Conservation (phyloP, 768 basidiomycete genomes). For the Russula brevipes region DNA sequence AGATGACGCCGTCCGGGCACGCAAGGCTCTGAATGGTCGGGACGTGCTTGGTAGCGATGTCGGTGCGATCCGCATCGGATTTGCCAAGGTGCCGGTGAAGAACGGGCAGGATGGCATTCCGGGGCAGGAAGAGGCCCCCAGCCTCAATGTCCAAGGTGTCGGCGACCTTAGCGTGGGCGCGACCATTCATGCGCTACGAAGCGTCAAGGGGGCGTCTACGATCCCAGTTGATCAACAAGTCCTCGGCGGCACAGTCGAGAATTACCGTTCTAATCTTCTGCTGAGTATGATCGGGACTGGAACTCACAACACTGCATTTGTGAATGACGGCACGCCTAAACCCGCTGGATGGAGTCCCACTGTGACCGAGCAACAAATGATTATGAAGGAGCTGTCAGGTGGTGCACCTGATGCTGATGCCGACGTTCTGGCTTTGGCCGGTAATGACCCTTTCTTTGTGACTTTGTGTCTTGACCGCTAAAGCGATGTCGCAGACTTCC, state of each 20-base stretch:
- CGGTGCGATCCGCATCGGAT: slow-evolving; percentile 94
- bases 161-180: slow-evolving; percentile 83
- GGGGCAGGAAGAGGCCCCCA: slow-evolving; percentile 57
- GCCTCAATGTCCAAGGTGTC: slow-evolving; percentile 69
- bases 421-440: slow-evolving; percentile 80
- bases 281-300: slow-evolving; percentile 84
- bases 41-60: slow-evolving; percentile 96
- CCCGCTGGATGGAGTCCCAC: slow-evolving; percentile 63
- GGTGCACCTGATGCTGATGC: slow-evolving; percentile 73
- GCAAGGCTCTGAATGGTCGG: slow-evolving; percentile 92
- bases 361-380: slow-evolving; percentile 94
- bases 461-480: not conserved
- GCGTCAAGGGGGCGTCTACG: slow-evolving; percentile 87
- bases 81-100: slow-evolving; percentile 94
- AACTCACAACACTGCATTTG: slow-evolving; percentile 51
- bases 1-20: slow-evolving; percentile 92
- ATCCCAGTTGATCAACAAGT: slow-evolving; percentile 93
- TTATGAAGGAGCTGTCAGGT: slow-evolving; percentile 86
- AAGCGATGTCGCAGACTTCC: slow-evolving; percentile 58
- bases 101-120: slow-evolving; percentile 62
- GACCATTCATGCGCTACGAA: slow-evolving; percentile 80
- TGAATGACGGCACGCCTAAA: slow-evolving; percentile 53
- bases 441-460: slow-evolving; percentile 38
- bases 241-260: slow-evolving; percentile 86
- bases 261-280: slow-evolving; percentile 88